Conservation (phyloP, 2,329 filamentous ascomycete species). For the Claviceps pusilla region DNA sequence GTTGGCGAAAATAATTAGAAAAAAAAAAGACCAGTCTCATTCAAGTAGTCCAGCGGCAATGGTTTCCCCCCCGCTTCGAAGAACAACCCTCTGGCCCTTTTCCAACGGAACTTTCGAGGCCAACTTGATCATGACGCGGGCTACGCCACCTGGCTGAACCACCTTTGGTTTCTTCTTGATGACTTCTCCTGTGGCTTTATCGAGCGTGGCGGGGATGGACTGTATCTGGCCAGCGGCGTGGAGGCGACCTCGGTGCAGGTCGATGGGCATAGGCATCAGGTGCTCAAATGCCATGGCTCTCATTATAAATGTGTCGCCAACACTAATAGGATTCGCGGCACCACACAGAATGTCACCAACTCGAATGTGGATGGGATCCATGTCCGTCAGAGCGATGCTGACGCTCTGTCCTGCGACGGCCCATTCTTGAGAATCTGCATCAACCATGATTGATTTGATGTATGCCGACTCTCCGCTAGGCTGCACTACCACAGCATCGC, state of each 20-base stretch:
- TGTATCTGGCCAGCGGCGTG: slow-evolving; percentile 63
- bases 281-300: slow-evolving; percentile 85
- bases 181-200: slow-evolving; percentile 62
- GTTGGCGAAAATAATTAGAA: too few species aligned
- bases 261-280: slow-evolving; percentile 73
- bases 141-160: slow-evolving; percentile 64
- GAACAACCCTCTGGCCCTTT: slow-evolving; percentile 61
- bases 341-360: slow-evolving; percentile 79
- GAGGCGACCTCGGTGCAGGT: slow-evolving; percentile 74
- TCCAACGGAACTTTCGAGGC: slow-evolving; percentile 65
- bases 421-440: slow-evolving; percentile 64
- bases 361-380: slow-evolving; percentile 69
- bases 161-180: slow-evolving; percentile 75
- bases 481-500: slow-evolving; percentile 64
- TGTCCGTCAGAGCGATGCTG: slow-evolving; percentile 67
- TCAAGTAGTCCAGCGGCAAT: slow-evolving; percentile 80
- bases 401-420: slow-evolving; percentile 84
- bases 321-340: slow-evolving; percentile 49
- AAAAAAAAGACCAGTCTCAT: slow-evolving; percentile 18
- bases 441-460: slow-evolving; percentile 68
- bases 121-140: slow-evolving; percentile 61
- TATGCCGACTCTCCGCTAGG: slow-evolving; percentile 69
- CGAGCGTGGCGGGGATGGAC: slow-evolving; percentile 56
- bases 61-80: slow-evolving; percentile 68
- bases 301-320: slow-evolving; percentile 58